These are phyloP conservation scores for Ascoidea asiatica DNA, from an alignment of 805 yeast species.

Conservation along the genomic window DNA sequence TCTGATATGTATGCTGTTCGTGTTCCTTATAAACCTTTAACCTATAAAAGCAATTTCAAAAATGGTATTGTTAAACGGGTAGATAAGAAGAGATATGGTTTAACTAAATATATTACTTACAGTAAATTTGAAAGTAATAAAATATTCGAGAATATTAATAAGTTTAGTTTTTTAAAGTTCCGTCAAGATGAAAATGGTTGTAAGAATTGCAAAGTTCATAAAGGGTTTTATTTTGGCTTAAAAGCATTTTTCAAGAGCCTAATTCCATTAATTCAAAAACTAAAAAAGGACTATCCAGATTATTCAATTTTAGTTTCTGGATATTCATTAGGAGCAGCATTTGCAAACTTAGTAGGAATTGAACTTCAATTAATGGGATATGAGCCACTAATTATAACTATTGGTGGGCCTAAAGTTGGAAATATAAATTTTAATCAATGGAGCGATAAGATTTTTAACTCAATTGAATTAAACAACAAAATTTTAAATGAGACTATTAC, in stretches of 20 bases:
- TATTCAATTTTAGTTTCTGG: conserved; percentile 47
- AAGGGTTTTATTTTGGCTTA: conserved; percentile 43
- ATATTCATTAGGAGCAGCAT: conserved; percentile 68
- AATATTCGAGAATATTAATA: not conserved
- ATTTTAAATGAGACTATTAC: conserved; percentile 16
- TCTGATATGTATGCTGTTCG: conserved; percentile 40
- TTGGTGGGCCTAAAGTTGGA: conserved; percentile 56
- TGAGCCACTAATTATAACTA: conserved; percentile 41
- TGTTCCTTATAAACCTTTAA: conserved; percentile 29
- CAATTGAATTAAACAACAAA: conserved; percentile 16
- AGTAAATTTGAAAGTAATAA: not conserved
- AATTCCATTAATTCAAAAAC: conserved; percentile 20
- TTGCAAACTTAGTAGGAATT: conserved; percentile 47
- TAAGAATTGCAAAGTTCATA: conserved; percentile 42
- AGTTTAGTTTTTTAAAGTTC: not conserved
- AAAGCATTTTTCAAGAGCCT: conserved; percentile 25
- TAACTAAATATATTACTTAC: no score
- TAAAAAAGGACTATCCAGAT: conserved; percentile 26
- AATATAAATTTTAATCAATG: no score
- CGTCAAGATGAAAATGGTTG: conserved; percentile 19
- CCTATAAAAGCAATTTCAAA: not conserved
- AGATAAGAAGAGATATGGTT: no score
- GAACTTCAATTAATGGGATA: conserved; percentile 44
- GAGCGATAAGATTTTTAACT: no score
- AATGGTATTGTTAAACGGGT: no score